Evolutionary conservation across 805 yeast genomes (phyloP), one percentile per base, ranked within the genome.

Genomic region (Starmerella floris): DNA sequence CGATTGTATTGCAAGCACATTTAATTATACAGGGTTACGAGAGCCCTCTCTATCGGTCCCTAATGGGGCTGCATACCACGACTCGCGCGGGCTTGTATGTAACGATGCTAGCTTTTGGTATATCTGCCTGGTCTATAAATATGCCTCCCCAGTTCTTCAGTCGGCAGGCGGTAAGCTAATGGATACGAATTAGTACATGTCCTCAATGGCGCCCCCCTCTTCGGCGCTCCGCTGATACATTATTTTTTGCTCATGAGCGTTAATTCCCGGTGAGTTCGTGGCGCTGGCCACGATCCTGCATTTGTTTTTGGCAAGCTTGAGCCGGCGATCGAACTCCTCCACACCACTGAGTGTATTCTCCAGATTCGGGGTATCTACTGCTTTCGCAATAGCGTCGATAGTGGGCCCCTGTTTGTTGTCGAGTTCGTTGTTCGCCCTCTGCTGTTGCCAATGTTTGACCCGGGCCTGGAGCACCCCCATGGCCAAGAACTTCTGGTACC

Each of bases 401-500:
- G 41, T 28, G 5, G 30, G n/a, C 15, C 23, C 21, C 38, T 30
- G 31, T 25, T 41, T 32, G 36, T 11, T n/a, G 44, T 45, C 32
- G 35, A 46, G 30, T 26, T 41, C 19, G 17, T 39, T 28, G 32
- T 43, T 22, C 15, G 40, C 39, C 2, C 48, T 49, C 3, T 49
- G 40, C 2, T 47, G 26, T 9, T 42, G 51, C 61, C 66, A 61
- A 6, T 61, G 56, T 15, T 61, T 59, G 19, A 72, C 56, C 32
- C 77, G 53, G 16, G 80, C 77, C 42, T 67, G 57, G 31, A 79
- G 66, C 43, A 81, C 77, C 0, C 96, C 96, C 1, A 85, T 56
- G 0, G 82, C 56, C 2, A 83, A 51, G 52, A 73, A 56, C 22
- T 62, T 45, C 50, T 61, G 59, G 51, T 58, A 61, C 26, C 68